These are phyloP conservation scores for Colletotrichum sp. DNA, from an alignment of 2,329 filamentous ascomycete species.

Conservation along the genomic window DNA sequence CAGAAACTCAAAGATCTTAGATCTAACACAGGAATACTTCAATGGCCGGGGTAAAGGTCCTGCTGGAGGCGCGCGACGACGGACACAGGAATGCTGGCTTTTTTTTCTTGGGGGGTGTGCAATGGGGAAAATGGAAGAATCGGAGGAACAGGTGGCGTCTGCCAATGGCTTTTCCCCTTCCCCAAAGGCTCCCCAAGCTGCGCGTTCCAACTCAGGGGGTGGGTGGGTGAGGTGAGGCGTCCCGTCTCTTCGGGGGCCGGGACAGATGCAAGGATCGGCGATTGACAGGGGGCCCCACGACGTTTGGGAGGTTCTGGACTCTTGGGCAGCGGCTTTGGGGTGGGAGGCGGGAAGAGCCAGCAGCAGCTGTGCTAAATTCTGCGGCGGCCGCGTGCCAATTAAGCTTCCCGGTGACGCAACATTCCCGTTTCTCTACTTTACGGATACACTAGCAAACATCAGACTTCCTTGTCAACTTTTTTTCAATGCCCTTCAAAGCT, in stretches of 20 bases:
- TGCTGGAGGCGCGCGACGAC: not conserved
- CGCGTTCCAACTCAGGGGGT: not conserved
- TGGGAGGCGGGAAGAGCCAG: not conserved
- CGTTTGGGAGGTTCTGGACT: not conserved
- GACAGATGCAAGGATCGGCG: constrained; percentile 17
- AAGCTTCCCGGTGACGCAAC: constrained; percentile 21
- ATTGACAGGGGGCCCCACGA: constrained; percentile 6
- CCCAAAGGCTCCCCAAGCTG: not conserved
- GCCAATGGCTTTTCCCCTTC: not conserved
- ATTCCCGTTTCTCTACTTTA: not conserved
- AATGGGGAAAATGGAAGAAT: constrained; percentile 12
- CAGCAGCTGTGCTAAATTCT: not conserved
- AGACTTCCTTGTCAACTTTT: not conserved
- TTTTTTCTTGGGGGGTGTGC: not conserved
- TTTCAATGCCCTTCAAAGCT: not conserved
- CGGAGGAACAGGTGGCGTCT: constrained; percentile 20
- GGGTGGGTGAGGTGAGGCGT: not conserved
- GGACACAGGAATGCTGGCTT: not conserved
- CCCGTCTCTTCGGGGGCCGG: constrained; percentile 6
- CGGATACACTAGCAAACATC: not conserved
- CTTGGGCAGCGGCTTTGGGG: not conserved
- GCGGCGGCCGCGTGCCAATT: not conserved
- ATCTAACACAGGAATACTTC: not conserved
- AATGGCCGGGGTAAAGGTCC: not conserved
- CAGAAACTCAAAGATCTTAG: not conserved